Evolutionary conservation across 306 rosid species (phyloP), one percentile per base, ranked within the genome.

Genomic region (Carpinus fangiana): DNA sequence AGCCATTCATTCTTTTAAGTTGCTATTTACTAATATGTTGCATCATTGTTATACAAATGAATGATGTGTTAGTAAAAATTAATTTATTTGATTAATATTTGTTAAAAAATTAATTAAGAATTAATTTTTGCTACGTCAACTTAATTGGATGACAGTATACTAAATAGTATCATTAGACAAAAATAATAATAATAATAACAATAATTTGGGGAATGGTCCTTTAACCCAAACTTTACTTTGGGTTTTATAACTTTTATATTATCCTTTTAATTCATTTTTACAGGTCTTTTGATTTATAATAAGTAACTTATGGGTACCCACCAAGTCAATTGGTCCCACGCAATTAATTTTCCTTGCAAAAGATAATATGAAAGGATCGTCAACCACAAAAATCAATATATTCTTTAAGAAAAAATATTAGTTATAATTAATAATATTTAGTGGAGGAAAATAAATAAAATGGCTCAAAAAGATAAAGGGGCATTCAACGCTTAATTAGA

Each of bases 241-340:
- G 28, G 10, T 3, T 10, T 59, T 23, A 11, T 21, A 5, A 59
- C 36, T 3, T 5, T 23, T 23, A 59, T 20, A 59, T 59, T 9
- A 17, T 4, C 2, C 13, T 5, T 1, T 23, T 10, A 7, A 59
- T 20, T 59, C 65, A 59, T 59, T 23, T 59, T 23, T 59, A 59
- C 2, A 16, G 70, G 64, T 21, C 64, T 7, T n/a, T 66, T 1
- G 18, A 66, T 3, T 13, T 38, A 38, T 14, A 62, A 65, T 65
- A 65, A 65, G 38, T 38, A 18, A 66, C 16, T 17, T 41, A 4
- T 57, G 72, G 72, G 71, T 8, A 38, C 23, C 64, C 55, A 38
- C 67, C 73, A 18, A 66, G 80, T 67, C 80, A 67, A 67, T 36
- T 76, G 80, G 66, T 23, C 80, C 80, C 8, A 76, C 41, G 11